Evolutionary conservation across 202 grass and related monocot species (phyloP).

Genomic region (Carex arenaria): DNA sequence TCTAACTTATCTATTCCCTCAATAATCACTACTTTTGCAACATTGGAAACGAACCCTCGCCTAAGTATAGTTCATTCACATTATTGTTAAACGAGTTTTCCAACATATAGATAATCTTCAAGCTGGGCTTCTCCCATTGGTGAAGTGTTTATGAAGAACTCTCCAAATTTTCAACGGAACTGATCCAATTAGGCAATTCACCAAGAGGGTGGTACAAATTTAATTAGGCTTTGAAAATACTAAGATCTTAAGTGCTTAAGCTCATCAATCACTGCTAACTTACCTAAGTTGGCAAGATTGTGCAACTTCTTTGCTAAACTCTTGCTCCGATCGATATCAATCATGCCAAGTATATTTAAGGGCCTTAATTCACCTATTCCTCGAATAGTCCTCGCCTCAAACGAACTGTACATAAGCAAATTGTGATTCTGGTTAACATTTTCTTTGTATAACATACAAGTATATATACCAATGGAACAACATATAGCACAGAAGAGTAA

Average conservation of each 20-base stretch:
- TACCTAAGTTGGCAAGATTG: no score
- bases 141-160: slow-evolving; percentile 19
- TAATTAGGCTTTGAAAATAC: slow-evolving; percentile 24
- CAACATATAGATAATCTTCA: slow-evolving; percentile 13
- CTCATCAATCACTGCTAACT: no score
- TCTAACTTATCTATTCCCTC: not conserved
- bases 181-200: slow-evolving; percentile 29
- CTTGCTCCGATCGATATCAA: no score
- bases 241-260: not conserved
- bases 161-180: not conserved
- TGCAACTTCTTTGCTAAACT: no score
- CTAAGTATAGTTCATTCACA: not conserved
- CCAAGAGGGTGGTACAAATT: slow-evolving; percentile 17
- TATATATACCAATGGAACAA: no score
- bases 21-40: slow-evolving; percentile 37
- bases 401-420: no score
- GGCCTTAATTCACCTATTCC: no score
- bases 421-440: no score
- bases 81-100: not conserved
- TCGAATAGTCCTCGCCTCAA: no score
- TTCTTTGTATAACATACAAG: no score
- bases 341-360: no score
- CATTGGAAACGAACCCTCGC: not conserved
- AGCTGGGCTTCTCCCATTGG: not conserved
- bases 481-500: no score